These are phyloP conservation scores for Coemansia sp. DNA, from an alignment of 371 early-diverging fungal species.

Conservation along the genomic window DNA sequence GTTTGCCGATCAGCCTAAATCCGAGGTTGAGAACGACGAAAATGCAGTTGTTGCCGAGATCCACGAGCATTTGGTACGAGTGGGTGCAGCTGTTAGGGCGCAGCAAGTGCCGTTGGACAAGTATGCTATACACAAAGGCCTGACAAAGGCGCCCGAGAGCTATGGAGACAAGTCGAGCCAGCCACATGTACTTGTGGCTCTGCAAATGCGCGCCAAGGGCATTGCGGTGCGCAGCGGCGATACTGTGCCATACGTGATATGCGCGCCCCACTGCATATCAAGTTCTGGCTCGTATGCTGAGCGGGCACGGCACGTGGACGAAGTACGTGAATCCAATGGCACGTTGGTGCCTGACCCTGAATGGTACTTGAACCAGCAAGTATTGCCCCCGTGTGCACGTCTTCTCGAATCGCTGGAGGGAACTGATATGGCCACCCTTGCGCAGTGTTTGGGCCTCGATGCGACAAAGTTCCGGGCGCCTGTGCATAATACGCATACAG, in stretches of 20 bases:
- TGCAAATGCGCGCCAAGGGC: conserved; percentile 77
- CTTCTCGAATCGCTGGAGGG: conserved; percentile 87
- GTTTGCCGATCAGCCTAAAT: conserved; percentile 53
- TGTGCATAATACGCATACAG: neutral
- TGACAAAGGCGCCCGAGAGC: conserved; percentile 90
- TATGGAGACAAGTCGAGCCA: conserved; percentile 89
- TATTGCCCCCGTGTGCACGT: conserved; percentile 93
- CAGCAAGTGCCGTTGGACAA: conserved; percentile 74
- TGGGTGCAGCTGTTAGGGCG: conserved; percentile 73
- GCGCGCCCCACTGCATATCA: conserved; percentile 54
- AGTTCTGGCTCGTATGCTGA: conserved; percentile 59
- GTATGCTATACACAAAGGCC: conserved; percentile 92
- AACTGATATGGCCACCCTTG: conserved; percentile 75
- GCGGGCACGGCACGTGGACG: conserved; percentile 89
- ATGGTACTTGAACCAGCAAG: conserved; percentile 96
- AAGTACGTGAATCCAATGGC: conserved; percentile 61
- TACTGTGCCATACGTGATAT: conserved; percentile 96
- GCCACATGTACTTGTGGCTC: conserved; percentile 97
- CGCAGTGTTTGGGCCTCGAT: conserved; percentile 88
- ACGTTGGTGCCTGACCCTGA: conserved; percentile 72
- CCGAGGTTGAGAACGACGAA: conserved; percentile 50
- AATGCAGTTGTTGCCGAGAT: conserved; percentile 77
- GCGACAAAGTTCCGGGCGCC: conserved; percentile 59
- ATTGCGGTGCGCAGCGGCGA: conserved; percentile 79
- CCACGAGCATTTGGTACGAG: conserved; percentile 67